These are phyloP conservation scores for Candida pseudofarinosa DNA, from an alignment of 805 yeast genomes.

Conservation along the genomic window DNA sequence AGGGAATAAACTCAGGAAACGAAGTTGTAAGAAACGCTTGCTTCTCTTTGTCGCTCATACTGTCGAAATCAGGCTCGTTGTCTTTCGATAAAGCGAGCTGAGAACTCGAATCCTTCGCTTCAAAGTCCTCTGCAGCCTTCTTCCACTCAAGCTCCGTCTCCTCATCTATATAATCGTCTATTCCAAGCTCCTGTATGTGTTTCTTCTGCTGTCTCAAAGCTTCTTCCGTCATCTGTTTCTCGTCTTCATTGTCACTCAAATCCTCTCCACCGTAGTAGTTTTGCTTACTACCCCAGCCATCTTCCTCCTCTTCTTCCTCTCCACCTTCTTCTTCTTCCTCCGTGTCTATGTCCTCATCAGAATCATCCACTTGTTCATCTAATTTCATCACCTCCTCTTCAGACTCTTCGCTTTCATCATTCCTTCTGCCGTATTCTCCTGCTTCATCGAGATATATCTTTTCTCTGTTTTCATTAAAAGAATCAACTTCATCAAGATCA, in stretches of 20 bases:
- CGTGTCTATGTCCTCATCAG: conserved; percentile 43
- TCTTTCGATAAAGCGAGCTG: conserved; percentile 41
- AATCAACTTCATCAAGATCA: conserved; percentile 65
- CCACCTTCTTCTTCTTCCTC: conserved; percentile 22
- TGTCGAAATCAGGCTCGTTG: conserved; percentile 10
- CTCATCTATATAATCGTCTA: conserved; percentile 62
- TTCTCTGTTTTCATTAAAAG: conserved; percentile 58
- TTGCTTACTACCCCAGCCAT: conserved; percentile 43
- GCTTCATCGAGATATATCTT: conserved; percentile 55
- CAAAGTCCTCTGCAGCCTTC: conserved; percentile 47
- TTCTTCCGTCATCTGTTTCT: conserved; percentile 77
- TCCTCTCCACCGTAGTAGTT: conserved; percentile 61
- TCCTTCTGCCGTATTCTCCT: conserved; percentile 34
- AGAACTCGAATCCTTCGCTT: conserved; percentile 14
- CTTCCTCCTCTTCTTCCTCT: conserved; percentile 26
- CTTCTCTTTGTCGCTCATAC: conserved; percentile 51
- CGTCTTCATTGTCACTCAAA: conserved; percentile 70
- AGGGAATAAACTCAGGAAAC: conserved; percentile 82
- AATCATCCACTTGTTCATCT: conserved; percentile 40
- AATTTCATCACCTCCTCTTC: conserved; percentile 52
- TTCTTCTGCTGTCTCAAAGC: conserved; percentile 80
- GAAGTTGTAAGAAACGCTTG: conserved; percentile 50
- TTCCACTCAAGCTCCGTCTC: conserved; percentile 80
- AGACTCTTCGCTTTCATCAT: conserved; percentile 30
- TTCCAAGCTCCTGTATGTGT: conserved; percentile 66